Percentiles rank a stretch among this genome's conserved stretches.
Evolutionary conservation across 23 red algal genomes (phyloP).

Genomic region (Gracilaria caudata): DNA sequence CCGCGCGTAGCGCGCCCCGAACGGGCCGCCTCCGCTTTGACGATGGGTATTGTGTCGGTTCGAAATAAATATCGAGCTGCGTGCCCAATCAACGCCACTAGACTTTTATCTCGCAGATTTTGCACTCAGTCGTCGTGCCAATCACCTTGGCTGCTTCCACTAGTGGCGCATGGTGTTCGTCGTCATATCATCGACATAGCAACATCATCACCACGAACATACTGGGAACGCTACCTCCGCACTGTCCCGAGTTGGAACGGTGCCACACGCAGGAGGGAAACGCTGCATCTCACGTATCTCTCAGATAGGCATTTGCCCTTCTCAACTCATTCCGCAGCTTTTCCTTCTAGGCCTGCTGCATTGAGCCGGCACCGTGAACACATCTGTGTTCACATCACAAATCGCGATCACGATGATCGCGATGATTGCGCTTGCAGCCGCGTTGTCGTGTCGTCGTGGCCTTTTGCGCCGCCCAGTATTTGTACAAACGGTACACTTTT

Average conservation of each 20-base stretch:
- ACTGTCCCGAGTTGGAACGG: background rate
- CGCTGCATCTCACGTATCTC: background rate
- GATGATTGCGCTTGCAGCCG: too few relatives aligned
- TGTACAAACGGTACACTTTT: too few relatives aligned
- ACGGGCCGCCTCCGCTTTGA: too few relatives aligned
- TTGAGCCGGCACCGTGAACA: too few relatives aligned
- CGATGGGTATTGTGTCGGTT: background rate
- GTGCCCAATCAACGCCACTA: background rate
- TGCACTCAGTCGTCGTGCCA: background rate
- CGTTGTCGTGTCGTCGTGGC: too few relatives aligned
- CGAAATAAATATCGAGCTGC: background rate
- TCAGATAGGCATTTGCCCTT: background rate
- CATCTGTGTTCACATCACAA: too few relatives aligned
- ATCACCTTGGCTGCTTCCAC: background rate
- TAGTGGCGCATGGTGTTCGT: background rate
- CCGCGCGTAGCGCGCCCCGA: background rate
- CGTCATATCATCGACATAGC: background rate
- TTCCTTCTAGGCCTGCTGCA: too few relatives aligned
- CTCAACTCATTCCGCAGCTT: background rate
- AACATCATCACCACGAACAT: background rate
- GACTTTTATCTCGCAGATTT: background rate
- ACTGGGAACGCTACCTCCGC: too few relatives aligned
- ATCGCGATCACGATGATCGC: too few relatives aligned
- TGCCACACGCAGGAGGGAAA: background rate
- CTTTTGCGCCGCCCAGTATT: too few relatives aligned